Evolutionary conservation across 2,329 filamentous ascomycete genomes (phyloP).

Genomic region (Dactylellina parvicollis): DNA sequence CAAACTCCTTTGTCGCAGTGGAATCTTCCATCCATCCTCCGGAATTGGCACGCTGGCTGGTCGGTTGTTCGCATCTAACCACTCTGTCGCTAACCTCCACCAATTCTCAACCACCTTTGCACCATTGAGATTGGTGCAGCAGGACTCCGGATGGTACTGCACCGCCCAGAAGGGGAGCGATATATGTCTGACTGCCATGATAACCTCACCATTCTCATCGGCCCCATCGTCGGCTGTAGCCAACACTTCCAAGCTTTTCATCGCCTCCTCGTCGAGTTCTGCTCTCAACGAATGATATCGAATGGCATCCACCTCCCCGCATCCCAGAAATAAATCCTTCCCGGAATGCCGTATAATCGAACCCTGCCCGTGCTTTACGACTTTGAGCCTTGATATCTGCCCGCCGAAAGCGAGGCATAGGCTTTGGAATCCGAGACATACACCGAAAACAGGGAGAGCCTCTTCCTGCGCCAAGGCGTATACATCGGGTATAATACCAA

Average conservation of each 20-base stretch:
- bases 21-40: slow-evolving; percentile 56
- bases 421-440: slow-evolving; percentile 90
- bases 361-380: slow-evolving; percentile 84
- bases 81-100: slow-evolving; percentile 73
- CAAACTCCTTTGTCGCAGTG: slow-evolving; percentile 53
- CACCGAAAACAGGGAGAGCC: slow-evolving; percentile 80
- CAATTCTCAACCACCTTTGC: slow-evolving; percentile 76
- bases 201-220: slow-evolving; percentile 67
- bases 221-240: slow-evolving; percentile 59
- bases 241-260: slow-evolving; percentile 58
- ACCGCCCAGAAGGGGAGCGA: slow-evolving; percentile 82
- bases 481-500: slow-evolving; percentile 80
- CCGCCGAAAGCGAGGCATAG: slow-evolving; percentile 76
- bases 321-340: slow-evolving; percentile 72
- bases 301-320: slow-evolving; percentile 62
- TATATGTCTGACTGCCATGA: slow-evolving; percentile 80
- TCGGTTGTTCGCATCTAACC: slow-evolving; percentile 65
- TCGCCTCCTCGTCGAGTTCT: slow-evolving; percentile 56
- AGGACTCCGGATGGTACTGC: slow-evolving; percentile 90
- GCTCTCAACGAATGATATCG: slow-evolving; percentile 63
- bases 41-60: slow-evolving; percentile 47
- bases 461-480: slow-evolving; percentile 73
- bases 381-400: slow-evolving; percentile 71
- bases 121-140: slow-evolving; percentile 78
- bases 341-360: slow-evolving; percentile 71